Evolutionary conservation across 148 eudicot genomes (phyloP).

Genomic region (Chenopodium berlandieri): DNA sequence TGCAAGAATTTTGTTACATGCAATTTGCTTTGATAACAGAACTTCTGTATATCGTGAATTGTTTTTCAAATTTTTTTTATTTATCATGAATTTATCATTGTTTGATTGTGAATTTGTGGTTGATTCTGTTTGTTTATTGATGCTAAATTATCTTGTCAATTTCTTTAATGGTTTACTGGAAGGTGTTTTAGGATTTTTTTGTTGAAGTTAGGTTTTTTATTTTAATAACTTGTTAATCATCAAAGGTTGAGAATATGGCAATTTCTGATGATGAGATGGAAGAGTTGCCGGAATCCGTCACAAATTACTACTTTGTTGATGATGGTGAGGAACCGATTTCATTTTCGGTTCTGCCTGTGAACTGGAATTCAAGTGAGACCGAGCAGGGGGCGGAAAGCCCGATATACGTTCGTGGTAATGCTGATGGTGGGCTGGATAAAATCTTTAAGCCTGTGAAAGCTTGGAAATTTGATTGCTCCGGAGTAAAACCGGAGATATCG

Average conservation of each 20-base stretch:
- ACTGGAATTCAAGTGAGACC: slow-evolving; percentile 42
- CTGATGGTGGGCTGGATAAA: slow-evolving; percentile 61
- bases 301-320: slow-evolving; percentile 53
- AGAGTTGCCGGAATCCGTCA: slow-evolving; percentile 38
- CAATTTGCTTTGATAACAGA: too few species aligned
- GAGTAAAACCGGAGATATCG: slow-evolving; percentile 51
- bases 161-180: background rate
- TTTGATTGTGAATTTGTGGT: too few species aligned
- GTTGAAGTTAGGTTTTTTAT: background rate
- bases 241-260: slow-evolving; percentile 34
- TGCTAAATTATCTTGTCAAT: too few species aligned
- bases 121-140: too few species aligned
- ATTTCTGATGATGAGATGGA: slow-evolving; percentile 78
- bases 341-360: slow-evolving; percentile 59
- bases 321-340: slow-evolving; percentile 49
- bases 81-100: too few species aligned
- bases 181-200: background rate
- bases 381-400: slow-evolving; percentile 19
- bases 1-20: too few species aligned
- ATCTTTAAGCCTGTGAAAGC: slow-evolving; percentile 62
- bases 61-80: too few species aligned
- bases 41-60: too few species aligned
- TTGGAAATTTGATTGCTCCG: slow-evolving; percentile 71
- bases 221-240: background rate
- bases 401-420: slow-evolving; percentile 55